phyloP scores from a whole-genome alignment of 495 filamentous ascomycete species.

The Lophium mytilinum region DNA sequence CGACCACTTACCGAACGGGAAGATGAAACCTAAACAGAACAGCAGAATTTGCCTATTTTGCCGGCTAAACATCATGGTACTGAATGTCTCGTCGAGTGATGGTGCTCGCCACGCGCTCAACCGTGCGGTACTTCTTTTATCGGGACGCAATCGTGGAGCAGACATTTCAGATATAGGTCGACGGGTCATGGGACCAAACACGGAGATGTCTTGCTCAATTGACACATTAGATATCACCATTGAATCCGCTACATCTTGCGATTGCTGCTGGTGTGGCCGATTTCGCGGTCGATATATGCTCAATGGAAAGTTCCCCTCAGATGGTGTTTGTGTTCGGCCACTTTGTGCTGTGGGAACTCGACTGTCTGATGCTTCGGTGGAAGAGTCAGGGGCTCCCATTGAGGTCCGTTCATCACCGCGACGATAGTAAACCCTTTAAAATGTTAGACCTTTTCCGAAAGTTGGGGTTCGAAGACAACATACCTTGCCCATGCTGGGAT shows the following conservation, averaged over 20 bases:
- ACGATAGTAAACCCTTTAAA: conserved; percentile 24
- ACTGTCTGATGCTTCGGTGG: conserved; percentile 15
- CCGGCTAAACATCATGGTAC: conserved; percentile 52
- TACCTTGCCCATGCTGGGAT: conserved; percentile 60
- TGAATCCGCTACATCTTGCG: conserved; percentile 9
- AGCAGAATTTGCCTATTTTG: conserved; percentile 75
- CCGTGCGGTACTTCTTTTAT: conserved; percentile 45
- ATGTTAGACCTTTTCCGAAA: conserved; percentile 31
- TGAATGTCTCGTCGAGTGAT: conserved; percentile 54
- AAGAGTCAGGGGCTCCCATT: conserved; percentile 18
- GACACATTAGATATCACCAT: conserved; percentile 11
- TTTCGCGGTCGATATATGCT: conserved; percentile 35
- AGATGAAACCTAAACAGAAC: conserved; percentile 83
- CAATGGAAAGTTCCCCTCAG: conserved; percentile 31
- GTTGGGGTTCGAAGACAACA: not conserved
- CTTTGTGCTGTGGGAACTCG: conserved; percentile 22
- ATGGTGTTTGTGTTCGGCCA: conserved; percentile 24
- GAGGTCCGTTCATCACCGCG: conserved; percentile 31
- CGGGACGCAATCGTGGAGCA: conserved; percentile 66
- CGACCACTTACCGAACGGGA: conserved; percentile 60
- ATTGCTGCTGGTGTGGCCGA: conserved; percentile 18
- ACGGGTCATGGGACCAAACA: conserved; percentile 10
- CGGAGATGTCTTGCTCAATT: conserved; percentile 18
- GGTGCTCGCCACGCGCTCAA: conserved; percentile 51
- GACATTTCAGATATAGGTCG: conserved; percentile 36